Evolutionary conservation across 805 yeast species (phyloP).

Genomic region (Saturnispora diversa): DNA sequence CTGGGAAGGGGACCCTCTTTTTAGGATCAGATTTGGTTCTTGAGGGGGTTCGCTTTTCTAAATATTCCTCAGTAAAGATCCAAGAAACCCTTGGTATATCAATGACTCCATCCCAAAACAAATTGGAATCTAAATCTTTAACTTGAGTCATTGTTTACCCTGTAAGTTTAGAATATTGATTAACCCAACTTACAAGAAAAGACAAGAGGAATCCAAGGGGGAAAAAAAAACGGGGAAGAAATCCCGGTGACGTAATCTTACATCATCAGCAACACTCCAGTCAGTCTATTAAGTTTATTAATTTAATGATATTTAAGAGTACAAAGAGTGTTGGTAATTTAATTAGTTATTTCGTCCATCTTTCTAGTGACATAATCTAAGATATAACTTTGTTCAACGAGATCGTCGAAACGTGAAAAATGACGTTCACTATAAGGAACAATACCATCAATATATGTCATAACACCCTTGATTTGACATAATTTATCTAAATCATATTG

Average conservation of each 20-base stretch:
- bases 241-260: not conserved
- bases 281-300: no score
- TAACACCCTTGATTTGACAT: constrained; percentile 58
- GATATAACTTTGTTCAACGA: constrained; percentile 78
- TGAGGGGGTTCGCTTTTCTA: constrained; percentile 29
- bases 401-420: constrained; percentile 61
- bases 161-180: not conserved
- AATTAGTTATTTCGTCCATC: constrained; percentile 43
- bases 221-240: not conserved
- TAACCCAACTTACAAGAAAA: no score
- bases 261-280: no score
- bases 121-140: constrained; percentile 12
- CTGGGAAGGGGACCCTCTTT: constrained; percentile 27
- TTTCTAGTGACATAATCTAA: constrained; percentile 78
- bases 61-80: constrained; percentile 23
- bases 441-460: constrained; percentile 62
- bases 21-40: constrained; percentile 21
- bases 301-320: no score
- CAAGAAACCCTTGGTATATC: constrained; percentile 23
- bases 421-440: constrained; percentile 89
- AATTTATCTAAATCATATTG: constrained; percentile 48
- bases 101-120: constrained; percentile 26
- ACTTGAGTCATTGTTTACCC: no score
- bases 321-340: no score
- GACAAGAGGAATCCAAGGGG: not conserved